phyloP scores from a whole-genome alignment of 805 yeast genomes.

The Yarrowia bubula region DNA sequence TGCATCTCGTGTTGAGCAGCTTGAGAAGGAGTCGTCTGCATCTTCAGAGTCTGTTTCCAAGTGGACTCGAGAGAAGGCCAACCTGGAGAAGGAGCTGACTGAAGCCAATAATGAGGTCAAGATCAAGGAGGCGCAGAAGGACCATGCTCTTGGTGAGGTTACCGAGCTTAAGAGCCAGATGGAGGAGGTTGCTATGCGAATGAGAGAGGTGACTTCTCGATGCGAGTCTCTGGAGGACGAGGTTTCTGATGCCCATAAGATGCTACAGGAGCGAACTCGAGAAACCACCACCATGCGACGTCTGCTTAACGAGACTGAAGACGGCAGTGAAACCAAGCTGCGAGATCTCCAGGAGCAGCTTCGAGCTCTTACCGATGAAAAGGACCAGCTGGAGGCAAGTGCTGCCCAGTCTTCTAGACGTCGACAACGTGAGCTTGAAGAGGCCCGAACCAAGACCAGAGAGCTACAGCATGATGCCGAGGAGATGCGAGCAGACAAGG shows the following conservation, averaged over 20 bases:
- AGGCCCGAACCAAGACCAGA: constrained; percentile 46
- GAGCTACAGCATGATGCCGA: constrained; percentile 43
- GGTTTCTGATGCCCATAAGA: constrained; percentile 65
- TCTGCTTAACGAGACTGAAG: constrained; percentile 66
- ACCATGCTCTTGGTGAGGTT: not conserved
- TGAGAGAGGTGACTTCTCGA: constrained; percentile 60
- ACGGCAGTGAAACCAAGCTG: constrained; percentile 50
- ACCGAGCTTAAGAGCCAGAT: constrained; percentile 35
- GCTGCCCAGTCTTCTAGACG: constrained; percentile 50
- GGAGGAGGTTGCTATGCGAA: constrained; percentile 49
- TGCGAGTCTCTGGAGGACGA: constrained; percentile 77
- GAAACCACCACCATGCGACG: constrained; percentile 74
- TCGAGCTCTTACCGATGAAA: constrained; percentile 56
- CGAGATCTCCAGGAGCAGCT: constrained; percentile 57
- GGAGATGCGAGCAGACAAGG: constrained; percentile 42
- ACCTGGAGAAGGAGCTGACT: constrained; percentile 12
- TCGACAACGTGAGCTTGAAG: constrained; percentile 66
- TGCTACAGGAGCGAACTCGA: constrained; percentile 75
- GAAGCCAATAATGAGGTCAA: constrained; percentile 5
- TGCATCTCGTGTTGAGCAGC: not conserved
- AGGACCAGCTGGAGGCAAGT: constrained; percentile 56
- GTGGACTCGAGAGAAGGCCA: not conserved
- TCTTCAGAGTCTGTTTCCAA: constrained; percentile 8
- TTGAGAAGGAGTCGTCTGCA: constrained; percentile 3
- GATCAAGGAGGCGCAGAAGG: constrained; percentile 20